Base-by-base conservation (phyloP, 306 rosid species). In the Pyrus betulifolia region DNA sequence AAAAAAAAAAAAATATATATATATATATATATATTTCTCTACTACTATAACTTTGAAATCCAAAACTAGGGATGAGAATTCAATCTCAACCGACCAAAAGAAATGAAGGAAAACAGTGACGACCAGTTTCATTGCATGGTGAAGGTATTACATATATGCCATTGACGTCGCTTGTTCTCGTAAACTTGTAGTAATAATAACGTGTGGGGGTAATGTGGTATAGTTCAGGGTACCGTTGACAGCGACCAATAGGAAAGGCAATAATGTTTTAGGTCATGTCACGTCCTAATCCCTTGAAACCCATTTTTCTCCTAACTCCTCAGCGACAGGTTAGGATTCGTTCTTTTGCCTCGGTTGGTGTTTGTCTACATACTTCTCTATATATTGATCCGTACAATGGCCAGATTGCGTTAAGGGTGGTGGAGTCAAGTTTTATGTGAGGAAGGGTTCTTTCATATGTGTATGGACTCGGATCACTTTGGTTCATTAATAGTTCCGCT, bases 181-280 rank as follows among this genome's bases (percentile, higher is more conserved):
- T 61, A 22, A 3, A 49, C 6, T 6, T 15, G 21, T 59, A 13
- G 28, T 22, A 58, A 59, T 27, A 6, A 28, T 61, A 51, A 38
- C 71, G 78, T 25, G 83, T 25, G 58, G 83, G 82, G 82, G 65
- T 46, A 19, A 44, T 58, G 69, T 79, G 81, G 69, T 46, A 69
- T 67, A 64, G 28, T 45, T 73, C 68, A 17, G 30, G 80, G 82
- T 86, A 84, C 92, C 74, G 40, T 46, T 49, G 86, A 82, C 30
- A 76, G 74, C 15, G 76, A 74, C 82, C 76, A 79, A 78, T 80
- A 28, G 18, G 23, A 79, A 77, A 27, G 69, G 76, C 40, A 57
- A 75, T 57, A 76, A 62, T 74, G 42, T 72, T 70, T 65, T 65
- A 54, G 55, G 90, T 83, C 84, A 82, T 51, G 86, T 91, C 86